A percentile compares a stretch with the other conserved stretches of the same genome.
phyloP scores from a whole-genome alignment of 108 stramenopile genomes.

The Skeletonema potamos region DNA sequence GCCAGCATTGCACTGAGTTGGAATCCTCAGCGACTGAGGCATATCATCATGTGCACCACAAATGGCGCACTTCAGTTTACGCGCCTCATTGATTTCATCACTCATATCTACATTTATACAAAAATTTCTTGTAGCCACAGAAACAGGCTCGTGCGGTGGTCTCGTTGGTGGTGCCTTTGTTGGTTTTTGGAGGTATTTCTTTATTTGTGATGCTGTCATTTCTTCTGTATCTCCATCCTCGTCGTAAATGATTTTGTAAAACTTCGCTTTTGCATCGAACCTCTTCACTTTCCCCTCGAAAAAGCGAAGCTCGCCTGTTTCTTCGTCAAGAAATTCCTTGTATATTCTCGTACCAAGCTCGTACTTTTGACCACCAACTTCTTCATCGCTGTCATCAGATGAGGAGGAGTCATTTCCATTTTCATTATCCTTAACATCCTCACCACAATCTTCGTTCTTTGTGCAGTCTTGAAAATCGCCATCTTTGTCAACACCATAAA shows the following conservation, averaged over 20 bases:
- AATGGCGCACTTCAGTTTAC: constrained; percentile 45
- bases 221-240: background rate
- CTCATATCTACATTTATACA: background rate
- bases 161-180: background rate
- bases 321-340: background rate
- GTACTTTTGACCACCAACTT: background rate
- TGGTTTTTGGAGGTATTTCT: background rate
- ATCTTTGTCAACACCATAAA: constrained; percentile 40
- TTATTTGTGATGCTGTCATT: background rate
- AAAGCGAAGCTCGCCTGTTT: background rate
- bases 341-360: background rate
- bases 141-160: constrained; percentile 5
- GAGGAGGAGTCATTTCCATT: background rate
- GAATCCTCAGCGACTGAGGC: constrained; percentile 32
- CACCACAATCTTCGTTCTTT: constrained; percentile 17
- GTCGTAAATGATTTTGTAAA: background rate
- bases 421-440: constrained; percentile 1
- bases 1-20: constrained; percentile 54
- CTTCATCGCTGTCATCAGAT: background rate
- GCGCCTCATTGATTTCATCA: constrained; percentile 13
- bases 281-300: background rate
- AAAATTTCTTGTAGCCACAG: constrained; percentile 16
- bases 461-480: constrained; percentile 1
- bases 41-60: constrained; percentile 41
- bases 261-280: background rate